Evolutionary conservation across 1,139 yeast species (phyloP).

Genomic region (Geotrichum australiense): DNA sequence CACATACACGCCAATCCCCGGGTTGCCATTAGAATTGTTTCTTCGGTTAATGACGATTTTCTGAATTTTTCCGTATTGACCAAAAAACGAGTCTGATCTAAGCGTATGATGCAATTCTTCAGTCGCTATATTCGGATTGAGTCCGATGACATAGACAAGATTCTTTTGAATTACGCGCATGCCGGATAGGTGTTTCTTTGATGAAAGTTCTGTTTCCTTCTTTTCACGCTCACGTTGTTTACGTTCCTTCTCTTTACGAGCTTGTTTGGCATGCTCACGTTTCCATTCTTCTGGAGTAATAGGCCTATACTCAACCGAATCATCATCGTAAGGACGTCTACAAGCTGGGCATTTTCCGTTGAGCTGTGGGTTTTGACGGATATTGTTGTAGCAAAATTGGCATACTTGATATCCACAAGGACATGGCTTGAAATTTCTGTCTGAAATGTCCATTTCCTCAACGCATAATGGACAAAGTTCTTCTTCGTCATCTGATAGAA

Average conservation of each 20-base stretch:
- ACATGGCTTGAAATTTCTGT: conserved; percentile 95
- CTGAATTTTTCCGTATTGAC: conserved; percentile 93
- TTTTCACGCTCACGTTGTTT: conserved; percentile 87
- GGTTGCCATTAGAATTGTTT: conserved; percentile 43
- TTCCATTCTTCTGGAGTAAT: conserved; percentile 68
- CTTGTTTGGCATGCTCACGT: conserved; percentile 19
- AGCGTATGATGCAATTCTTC: conserved; percentile 84
- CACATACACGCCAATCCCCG: conserved; percentile 92
- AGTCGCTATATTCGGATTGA: conserved; percentile 82
- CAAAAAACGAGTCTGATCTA: conserved; percentile 89
- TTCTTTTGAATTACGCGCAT: conserved; percentile 97
- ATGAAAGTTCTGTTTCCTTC: conserved; percentile 71
- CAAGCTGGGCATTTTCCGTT: conserved; percentile 98
- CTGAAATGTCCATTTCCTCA: conserved; percentile 89
- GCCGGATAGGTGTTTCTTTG: conserved; percentile 87
- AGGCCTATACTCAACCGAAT: conserved; percentile 77
- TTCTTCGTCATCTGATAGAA: conserved; percentile 74
- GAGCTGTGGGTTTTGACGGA: conserved; percentile 68
- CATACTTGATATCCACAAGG: conserved; percentile 99
- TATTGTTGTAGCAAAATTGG: conserved; percentile 95
- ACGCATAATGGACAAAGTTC: conserved; percentile 82
- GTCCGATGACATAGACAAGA: conserved; percentile 91
- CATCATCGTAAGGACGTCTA: conserved; percentile 89
- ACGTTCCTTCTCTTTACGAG: conserved; percentile 43
- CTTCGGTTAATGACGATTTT: conserved; percentile 90